phyloP scores from a whole-genome alignment of 345 rosid genomes.

The Populus nigra region DNA sequence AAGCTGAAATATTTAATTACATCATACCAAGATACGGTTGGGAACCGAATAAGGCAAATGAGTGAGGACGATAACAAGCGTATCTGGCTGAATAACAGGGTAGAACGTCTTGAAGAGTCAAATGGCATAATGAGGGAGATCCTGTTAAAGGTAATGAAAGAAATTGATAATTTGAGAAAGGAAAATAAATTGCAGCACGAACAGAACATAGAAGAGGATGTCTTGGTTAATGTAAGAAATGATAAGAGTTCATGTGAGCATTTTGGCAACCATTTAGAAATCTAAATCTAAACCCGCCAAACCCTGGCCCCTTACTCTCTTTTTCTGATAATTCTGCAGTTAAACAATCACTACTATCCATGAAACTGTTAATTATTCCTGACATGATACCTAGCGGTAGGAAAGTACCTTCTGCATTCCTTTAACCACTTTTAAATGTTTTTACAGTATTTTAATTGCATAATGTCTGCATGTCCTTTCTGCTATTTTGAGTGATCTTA shows the following conservation, averaged over 20 bases:
- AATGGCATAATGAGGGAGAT: constrained; percentile 42
- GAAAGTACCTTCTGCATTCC: background rate
- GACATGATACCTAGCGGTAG: background rate
- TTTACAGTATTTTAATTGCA: background rate
- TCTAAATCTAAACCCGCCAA: too few species aligned
- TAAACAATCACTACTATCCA: background rate
- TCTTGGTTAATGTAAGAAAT: too few species aligned
- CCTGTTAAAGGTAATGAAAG: constrained; percentile 53
- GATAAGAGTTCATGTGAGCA: too few species aligned
- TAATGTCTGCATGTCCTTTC: background rate
- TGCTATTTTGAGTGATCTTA: background rate
- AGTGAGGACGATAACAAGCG: constrained; percentile 67
- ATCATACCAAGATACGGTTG: constrained; percentile 74
- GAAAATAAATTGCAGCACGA: constrained; percentile 58
- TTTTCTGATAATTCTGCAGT: background rate
- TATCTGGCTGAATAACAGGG: constrained; percentile 44
- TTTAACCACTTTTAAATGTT: background rate
- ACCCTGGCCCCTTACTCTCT: background rate
- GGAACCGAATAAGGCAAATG: constrained; percentile 53
- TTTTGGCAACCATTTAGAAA: too few species aligned
- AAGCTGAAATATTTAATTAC: constrained; percentile 62
- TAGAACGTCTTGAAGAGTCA: constrained; percentile 51
- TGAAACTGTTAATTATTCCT: background rate
- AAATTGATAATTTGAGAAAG: constrained; percentile 51
- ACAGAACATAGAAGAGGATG: constrained; percentile 55